Base-by-base conservation (phyloP, 345 rosid species). In the Bretschneidera sinensis region DNA sequence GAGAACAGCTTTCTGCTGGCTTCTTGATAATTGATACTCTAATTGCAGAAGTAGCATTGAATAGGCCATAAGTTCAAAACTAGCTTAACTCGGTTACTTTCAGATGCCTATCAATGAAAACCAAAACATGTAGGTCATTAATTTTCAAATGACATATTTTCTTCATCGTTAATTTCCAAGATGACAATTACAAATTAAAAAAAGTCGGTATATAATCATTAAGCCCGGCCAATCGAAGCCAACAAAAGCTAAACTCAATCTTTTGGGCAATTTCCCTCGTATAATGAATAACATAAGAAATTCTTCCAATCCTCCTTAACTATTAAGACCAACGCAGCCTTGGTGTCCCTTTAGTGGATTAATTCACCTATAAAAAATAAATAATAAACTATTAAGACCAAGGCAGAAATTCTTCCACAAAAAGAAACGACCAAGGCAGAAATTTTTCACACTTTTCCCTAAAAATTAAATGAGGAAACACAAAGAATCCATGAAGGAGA, bases 371-470 rank as follows among this genome's bases (percentile, higher is more conserved):
- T n/a, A n/a, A n/a, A n/a, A n/a, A n/a, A n/a, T n/a, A n/a, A n/a
- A n/a, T n/a, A n/a, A n/a, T n/a, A n/a, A n/a, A n/a, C n/a, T n/a
- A n/a, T n/a, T n/a, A n/a, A n/a, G n/a, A n/a, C n/a, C n/a, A n/a
- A n/a, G n/a, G n/a, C n/a, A n/a, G n/a, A n/a, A n/a, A n/a, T n/a
- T n/a, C n/a, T n/a, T n/a, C n/a, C n/a, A n/a, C n/a, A n/a, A n/a
- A n/a, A n/a, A n/a, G n/a, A n/a, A n/a, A n/a, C n/a, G n/a, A n/a
- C n/a, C n/a, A n/a, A n/a, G n/a, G n/a, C n/a, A n/a, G n/a, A n/a
- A n/a, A n/a, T n/a, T n/a, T n/a, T 48, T 48, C 57, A 45, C 55
- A 48, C 34, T 65, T 48, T 48, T 43, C 59, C 51, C 17, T 49
- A 24, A 60, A 21, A n/a, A n/a, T n/a, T 21, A 21, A 59, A 57